These are phyloP conservation scores for apple (Malus domestica) DNA, from an alignment of 306 rosid genomes.

Conservation along the genomic window ASM211411v1 NC_041796.1:30621001-30621500, in stretches of 20 bases:
- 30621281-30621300: conserved; percentile 86
- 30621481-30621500: not conserved
- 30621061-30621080: conserved; percentile 55
- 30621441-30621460: too few relatives aligned
- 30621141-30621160: conserved; percentile 17
- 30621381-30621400: conserved; percentile 90
- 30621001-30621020: not conserved
- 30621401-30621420: conserved; percentile 92
- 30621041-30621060: conserved; percentile 46
- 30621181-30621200: too few relatives aligned
- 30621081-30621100: conserved; percentile 42
- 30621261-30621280: conserved; percentile 83
- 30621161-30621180: not conserved
- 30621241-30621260: conserved; percentile 32
- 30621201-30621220: not conserved
- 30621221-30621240: not conserved
- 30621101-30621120: conserved; percentile 41
- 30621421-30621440: conserved; percentile 1
- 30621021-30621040: conserved; percentile 11
- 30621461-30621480: not conserved
- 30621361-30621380: conserved; percentile 83
- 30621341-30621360: conserved; percentile 68
- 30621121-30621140: not conserved
- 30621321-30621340: conserved; percentile 74
- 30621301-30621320: conserved; percentile 62